Evolutionary conservation across 176 grass and related monocot species (phyloP).

Genomic region (Calamus simplicifolius): DNA sequence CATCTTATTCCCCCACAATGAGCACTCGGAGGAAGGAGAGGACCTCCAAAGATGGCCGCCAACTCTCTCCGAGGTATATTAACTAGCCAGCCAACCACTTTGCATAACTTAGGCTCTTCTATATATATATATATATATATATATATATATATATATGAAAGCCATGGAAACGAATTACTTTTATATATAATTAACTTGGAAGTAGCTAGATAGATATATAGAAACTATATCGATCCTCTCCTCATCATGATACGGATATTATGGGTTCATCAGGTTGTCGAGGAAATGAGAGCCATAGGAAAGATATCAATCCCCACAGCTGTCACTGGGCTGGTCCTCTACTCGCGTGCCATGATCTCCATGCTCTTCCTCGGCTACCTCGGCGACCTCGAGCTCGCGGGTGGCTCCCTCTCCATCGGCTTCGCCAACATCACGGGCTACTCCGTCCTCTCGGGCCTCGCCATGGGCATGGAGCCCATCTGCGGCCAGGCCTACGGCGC

Average conservation of each 20-base stretch:
- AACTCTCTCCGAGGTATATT: background rate
- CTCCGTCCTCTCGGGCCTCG: constrained; percentile 74
- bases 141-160: background rate
- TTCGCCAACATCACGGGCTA: constrained; percentile 98
- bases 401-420: constrained; percentile 72
- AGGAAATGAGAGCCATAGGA: constrained; percentile 6
- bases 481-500: constrained; percentile 91
- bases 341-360: constrained; percentile 1
- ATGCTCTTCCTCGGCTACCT: constrained; percentile 4
- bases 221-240: background rate
- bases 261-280: background rate
- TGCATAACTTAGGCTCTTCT: background rate
- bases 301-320: constrained; percentile 3
- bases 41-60: constrained; percentile 10
- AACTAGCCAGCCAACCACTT: background rate
- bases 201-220: too few species aligned
- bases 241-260: background rate
- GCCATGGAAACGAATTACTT: background rate
- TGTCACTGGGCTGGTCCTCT: background rate
- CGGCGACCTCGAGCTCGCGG: constrained; percentile 51
- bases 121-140: too few species aligned
- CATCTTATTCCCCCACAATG: background rate
- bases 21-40: background rate
- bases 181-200: too few species aligned
- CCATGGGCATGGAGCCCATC: constrained; percentile 95